Percentiles rank a stretch among this genome's conserved stretches.
phyloP scores from a whole-genome alignment of 768 basidiomycete species.

The Mycena albidolilacea region DNA sequence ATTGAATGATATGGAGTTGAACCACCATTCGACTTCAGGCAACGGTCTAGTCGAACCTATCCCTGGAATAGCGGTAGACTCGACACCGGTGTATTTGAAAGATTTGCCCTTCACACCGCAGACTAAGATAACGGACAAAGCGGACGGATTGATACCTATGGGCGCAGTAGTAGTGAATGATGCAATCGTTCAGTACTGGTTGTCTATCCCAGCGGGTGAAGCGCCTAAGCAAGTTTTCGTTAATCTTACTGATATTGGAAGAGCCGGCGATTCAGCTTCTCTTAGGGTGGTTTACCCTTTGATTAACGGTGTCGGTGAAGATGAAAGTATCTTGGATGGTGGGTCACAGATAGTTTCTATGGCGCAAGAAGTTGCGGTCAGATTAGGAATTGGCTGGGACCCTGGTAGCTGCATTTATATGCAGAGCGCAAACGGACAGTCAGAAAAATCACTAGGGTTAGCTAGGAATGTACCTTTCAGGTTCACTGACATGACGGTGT shows the following conservation, averaged over 20 bases:
- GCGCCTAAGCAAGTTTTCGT: neutral
- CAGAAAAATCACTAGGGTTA: constrained; percentile 15
- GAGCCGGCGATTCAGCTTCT: neutral
- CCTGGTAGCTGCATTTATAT: constrained; percentile 14
- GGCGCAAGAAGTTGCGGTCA: neutral
- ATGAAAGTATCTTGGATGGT: neutral
- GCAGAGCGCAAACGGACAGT: constrained; percentile 21
- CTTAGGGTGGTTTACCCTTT: neutral
- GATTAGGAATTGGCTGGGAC: neutral
- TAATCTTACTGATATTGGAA: neutral
- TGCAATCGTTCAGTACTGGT: constrained; percentile 14
- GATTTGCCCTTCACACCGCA: neutral
- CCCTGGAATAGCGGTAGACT: no score
- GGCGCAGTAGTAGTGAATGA: constrained; percentile 38
- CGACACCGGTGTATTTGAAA: neutral
- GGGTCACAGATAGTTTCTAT: neutral
- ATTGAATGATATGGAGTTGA: no score
- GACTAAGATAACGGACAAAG: no score
- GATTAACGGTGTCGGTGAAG: neutral
- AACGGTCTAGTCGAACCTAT: no score
- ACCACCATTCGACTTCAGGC: no score
- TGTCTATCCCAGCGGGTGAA: neutral
- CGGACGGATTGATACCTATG: constrained; percentile 34
- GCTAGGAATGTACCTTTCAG: constrained; percentile 30
- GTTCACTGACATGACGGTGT: constrained; percentile 11